Base-by-base conservation (phyloP, 2,329 filamentous ascomycete genomes). In the Epichloe brachyelytri region DNA sequence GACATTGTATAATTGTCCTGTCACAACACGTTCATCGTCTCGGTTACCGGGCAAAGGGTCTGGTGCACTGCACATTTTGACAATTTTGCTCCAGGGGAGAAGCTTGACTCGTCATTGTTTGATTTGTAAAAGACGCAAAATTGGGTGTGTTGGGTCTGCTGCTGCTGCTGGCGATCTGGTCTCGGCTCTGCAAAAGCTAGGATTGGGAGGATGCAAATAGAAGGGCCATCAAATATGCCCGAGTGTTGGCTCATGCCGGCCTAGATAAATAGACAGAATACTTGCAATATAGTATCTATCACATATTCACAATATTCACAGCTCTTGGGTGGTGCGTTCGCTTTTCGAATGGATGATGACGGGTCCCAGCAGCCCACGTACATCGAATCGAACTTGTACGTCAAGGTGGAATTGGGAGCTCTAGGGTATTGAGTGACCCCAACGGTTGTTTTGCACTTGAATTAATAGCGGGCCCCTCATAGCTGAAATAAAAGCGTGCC, bases 321-420 rank as follows among this genome's bases (percentile, higher is more conserved):
- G 48, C 38, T 55, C 43, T n/a, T 65, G 60, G 17, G 61, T 52
- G 1, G 52, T 54, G 4, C 45, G 56, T 41, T 72, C 74, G 30
- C 68, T 63, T 36, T 77, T 72, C 34, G 80, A 79, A 52, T 85
- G 75, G n/a, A 88, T 68, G 14, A 88, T 71, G 48, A 88, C 66
- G 0, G 84, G 79, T 0, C 82, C 82, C 5, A 84, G 76, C 7
- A 86, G 69, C 0, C 85, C 85, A 10, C 62, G 62, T n/a, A 85
- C 74, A 0, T 78, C 79, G 61, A 88, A 0, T 78, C 79, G 61
- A 88, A 88, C 15, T 77, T 76, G 62, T 88, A 89, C 0, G 75
- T 80, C 55, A 85, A 83, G 1, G 70, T 77, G 22, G 22, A 22
- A 26, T 26, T 26, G 22, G 22, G 22, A 2, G 22, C 22, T 22